Base-by-base conservation (phyloP, 2,329 filamentous ascomycete species). In the Diaporthe vaccinii region DNA sequence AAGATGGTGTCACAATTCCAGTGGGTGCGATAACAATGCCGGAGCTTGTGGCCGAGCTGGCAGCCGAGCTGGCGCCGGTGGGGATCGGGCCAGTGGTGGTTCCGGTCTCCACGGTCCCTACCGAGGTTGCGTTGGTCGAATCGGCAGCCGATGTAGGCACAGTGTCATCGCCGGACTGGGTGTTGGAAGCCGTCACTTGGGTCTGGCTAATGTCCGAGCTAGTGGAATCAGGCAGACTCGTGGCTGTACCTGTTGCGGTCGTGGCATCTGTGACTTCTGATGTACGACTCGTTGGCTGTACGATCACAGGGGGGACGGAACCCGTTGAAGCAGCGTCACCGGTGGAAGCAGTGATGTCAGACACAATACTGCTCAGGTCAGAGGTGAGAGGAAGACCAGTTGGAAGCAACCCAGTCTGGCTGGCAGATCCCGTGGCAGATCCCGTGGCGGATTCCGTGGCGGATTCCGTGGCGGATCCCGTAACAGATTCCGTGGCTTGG, bases 21-120 rank as follows among this genome's bases (percentile, higher is more conserved):
- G 80, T 84, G 28, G 82, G 81, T 15, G 80, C 82, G 17, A 83
- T 72, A 7, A 83, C 76, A 71, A 84, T 81, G 25, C 76, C 76
- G 3, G 80, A 78, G 41, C 79, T 74, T 67, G 77, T 39, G 22
- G 10, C 41, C 12, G 72, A 70, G 31, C n/a, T 61, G 51, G 34
- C 36, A 31, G 17, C 15, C 8, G 67, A 62, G 61, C 51, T 72
- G n/a, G 73, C 17, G 25, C 61, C 31, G 14, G 34, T 49, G 41
- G 39, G 44, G 36, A 61, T 17, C 31, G 70, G 41, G 44, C 69
- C 51, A 15, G 36, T 59, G 51, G 55, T 36, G 34, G 51, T 69
- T 28, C 57, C 34, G 3, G 57, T 62, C 22, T 36, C 55, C 25
- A 15, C 20, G 34, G 65, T 46, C 46, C 20, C 59, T 10, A 44